These are phyloP conservation scores for Lecanosticta acicola DNA, from an alignment of 2,329 filamentous ascomycete genomes.

Conservation along the genomic window DNA sequence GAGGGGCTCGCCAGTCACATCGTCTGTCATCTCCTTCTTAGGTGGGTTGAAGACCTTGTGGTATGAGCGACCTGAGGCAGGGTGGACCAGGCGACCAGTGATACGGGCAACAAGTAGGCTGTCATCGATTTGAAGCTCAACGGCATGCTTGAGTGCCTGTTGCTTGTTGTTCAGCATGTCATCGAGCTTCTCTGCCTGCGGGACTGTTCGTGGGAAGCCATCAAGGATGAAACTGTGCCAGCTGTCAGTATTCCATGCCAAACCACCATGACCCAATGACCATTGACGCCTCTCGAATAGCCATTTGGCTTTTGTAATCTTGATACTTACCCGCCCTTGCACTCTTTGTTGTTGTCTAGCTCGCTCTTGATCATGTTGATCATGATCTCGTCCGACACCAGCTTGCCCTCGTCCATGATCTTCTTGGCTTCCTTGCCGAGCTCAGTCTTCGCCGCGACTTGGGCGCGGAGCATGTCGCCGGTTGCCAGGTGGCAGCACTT, in stretches of 20 bases:
- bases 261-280: background rate
- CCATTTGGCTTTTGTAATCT: background rate
- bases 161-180: slow-evolving; percentile 74
- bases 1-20: slow-evolving; percentile 91
- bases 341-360: slow-evolving; percentile 88
- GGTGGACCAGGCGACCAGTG: slow-evolving; percentile 92
- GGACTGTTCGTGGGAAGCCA: slow-evolving; percentile 93
- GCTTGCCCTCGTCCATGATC: slow-evolving; percentile 98
- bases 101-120: slow-evolving; percentile 88
- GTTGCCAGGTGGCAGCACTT: slow-evolving; percentile 96
- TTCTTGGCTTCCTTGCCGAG: slow-evolving; percentile 97
- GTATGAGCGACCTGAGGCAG: slow-evolving; percentile 91
- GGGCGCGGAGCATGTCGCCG: slow-evolving; percentile 97
- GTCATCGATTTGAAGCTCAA: slow-evolving; percentile 97
- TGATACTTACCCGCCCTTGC: slow-evolving; percentile 78
- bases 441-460: slow-evolving; percentile 94
- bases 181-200: slow-evolving; percentile 91
- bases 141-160: slow-evolving; percentile 85
- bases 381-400: slow-evolving; percentile 98
- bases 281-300: background rate
- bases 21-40: slow-evolving; percentile 89
- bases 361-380: slow-evolving; percentile 99
- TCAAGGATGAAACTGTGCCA: slow-evolving; percentile 85
- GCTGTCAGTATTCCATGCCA: slow-evolving; percentile 8
- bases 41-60: slow-evolving; percentile 99